Percentiles rank a stretch among this genome's conserved stretches.
phyloP scores from a whole-genome alignment of 139 green algal species.

The Micromonas commoda region DNA sequence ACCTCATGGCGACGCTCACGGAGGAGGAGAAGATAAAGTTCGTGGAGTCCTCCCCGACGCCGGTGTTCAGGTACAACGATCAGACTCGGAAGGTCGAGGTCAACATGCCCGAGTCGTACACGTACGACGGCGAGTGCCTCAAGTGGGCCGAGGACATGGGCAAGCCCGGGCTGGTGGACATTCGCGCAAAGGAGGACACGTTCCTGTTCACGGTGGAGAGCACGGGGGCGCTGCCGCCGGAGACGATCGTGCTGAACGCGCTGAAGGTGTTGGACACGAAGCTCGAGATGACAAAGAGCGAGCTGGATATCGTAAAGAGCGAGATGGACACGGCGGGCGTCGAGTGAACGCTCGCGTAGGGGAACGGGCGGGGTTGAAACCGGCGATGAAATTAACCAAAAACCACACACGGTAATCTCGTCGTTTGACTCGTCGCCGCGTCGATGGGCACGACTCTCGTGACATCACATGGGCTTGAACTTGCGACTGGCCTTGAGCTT shows the following conservation, averaged over 20 bases:
- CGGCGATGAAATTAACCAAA: no score
- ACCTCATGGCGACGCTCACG: slow-evolving; percentile 60
- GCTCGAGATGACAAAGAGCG: slow-evolving; percentile 33
- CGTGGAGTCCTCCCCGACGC: background rate
- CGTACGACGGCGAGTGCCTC: slow-evolving; percentile 76
- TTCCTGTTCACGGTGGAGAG: slow-evolving; percentile 90
- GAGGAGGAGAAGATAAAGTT: slow-evolving; percentile 45
- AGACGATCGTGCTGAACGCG: slow-evolving; percentile 60
- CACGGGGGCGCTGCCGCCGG: slow-evolving; percentile 60
- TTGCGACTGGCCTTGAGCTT: slow-evolving; percentile 3
- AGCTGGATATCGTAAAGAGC: background rate
- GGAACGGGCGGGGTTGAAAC: no score
- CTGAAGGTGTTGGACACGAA: slow-evolving; percentile 65
- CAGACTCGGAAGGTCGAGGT: background rate
- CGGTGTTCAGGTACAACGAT: slow-evolving; percentile 2
- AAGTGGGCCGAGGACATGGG: slow-evolving; percentile 74
- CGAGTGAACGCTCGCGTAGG: background rate
- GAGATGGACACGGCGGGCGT: background rate
- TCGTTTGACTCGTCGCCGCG: background rate
- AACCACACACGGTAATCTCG: no score
- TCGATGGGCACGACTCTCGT: background rate
- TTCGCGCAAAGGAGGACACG: slow-evolving; percentile 61
- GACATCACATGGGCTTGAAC: slow-evolving; percentile 5
- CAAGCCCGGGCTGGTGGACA: slow-evolving; percentile 66
- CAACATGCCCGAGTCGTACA: slow-evolving; percentile 45